Evolutionary conservation across 1,284 basidiomycete genomes (phyloP).

Genomic region (Pseudozyma sp.): DNA sequence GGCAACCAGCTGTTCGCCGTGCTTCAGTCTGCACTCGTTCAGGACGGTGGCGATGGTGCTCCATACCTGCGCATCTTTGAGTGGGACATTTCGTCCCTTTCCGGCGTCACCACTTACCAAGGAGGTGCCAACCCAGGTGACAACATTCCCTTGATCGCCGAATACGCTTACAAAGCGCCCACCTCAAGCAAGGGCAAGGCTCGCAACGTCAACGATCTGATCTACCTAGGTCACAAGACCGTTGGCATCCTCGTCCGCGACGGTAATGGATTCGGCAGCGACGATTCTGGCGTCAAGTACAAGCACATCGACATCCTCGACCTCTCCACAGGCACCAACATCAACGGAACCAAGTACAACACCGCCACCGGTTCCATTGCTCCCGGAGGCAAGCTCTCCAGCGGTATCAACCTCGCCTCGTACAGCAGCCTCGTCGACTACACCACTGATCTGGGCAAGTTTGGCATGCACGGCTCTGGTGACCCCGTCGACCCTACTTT

Average conservation of each 20-base stretch:
- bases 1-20: constrained; percentile 75
- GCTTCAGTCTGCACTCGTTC: constrained; percentile 76
- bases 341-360: constrained; percentile 75
- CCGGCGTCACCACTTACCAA: constrained; percentile 24
- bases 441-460: constrained; percentile 72
- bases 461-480: constrained; percentile 73
- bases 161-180: constrained; percentile 77
- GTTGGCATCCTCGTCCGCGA: constrained; percentile 73
- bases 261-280: constrained; percentile 75
- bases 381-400: constrained; percentile 72
- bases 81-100: constrained; percentile 37
- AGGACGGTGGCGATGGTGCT: constrained; percentile 72
- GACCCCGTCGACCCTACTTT: constrained; percentile 71
- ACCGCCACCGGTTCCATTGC: constrained; percentile 74
- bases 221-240: constrained; percentile 71
- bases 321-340: constrained; percentile 76
- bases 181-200: constrained; percentile 74
- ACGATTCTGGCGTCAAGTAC: constrained; percentile 72
- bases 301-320: constrained; percentile 71
- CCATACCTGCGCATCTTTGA: constrained; percentile 39
- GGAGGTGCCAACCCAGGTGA: constrained; percentile 69
- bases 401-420: constrained; percentile 72
- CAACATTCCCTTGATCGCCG: constrained; percentile 69
- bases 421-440: constrained; percentile 75
- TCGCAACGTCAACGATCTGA: constrained; percentile 73